Conservation (phyloP, 2,329 filamentous ascomycete species). For the Monilinia fructicola region DNA sequence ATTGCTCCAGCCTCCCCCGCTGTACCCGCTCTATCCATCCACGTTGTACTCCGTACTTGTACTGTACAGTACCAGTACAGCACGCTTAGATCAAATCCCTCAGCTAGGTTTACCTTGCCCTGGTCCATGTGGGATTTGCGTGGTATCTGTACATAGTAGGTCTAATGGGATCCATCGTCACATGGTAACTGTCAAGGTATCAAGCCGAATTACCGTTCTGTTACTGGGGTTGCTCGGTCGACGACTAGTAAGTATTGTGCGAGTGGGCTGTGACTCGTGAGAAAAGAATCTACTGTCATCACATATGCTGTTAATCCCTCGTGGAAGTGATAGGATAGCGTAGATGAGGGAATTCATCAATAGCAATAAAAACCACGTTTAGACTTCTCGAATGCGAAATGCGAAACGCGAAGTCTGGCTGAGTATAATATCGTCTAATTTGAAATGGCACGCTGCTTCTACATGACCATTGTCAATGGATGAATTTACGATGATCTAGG, state of each 20-base stretch:
- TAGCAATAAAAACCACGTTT: too few relatives aligned
- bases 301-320: too few relatives aligned
- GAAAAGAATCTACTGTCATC: too few relatives aligned
- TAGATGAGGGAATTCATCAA: too few relatives aligned
- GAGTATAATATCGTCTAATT: background rate
- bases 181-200: too few relatives aligned
- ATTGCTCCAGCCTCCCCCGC: background rate
- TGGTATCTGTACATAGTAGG: too few relatives aligned
- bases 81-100: background rate
- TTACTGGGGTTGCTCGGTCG: background rate
- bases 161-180: too few relatives aligned
- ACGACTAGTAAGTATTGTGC: background rate
- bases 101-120: too few relatives aligned
- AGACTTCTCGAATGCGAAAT: background rate
- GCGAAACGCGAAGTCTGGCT: background rate
- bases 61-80: too few relatives aligned
- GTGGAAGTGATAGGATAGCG: too few relatives aligned
- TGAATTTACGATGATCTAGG: background rate
- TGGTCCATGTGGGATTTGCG: background rate
- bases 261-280: too few relatives aligned
- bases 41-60: background rate
- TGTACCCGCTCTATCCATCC: slow-evolving; percentile 5
- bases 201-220: background rate
- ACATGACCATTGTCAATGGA: background rate
- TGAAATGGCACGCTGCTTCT: background rate